A percentile compares a stretch with the other conserved stretches of the same genome.
Conservation (phyloP, 305 asterid genomes). For the Fraxinus nigra region DNA sequence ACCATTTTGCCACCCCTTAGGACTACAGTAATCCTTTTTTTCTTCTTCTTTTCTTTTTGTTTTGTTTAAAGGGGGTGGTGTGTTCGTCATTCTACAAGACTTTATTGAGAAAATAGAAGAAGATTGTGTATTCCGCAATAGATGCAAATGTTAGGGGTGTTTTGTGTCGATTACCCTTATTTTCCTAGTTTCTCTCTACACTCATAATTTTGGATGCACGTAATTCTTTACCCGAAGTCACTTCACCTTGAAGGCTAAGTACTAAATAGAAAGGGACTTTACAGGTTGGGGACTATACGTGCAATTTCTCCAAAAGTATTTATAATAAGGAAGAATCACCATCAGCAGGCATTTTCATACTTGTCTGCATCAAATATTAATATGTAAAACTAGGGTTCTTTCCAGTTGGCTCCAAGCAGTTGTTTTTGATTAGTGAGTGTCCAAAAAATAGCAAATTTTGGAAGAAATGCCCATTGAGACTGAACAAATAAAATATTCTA, state of each 20-base stretch:
- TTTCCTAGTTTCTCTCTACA: too few relatives aligned
- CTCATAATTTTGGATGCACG: too few relatives aligned
- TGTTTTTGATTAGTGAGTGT: conserved; percentile 19
- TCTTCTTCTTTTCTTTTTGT: too few relatives aligned
- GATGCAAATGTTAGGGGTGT: too few relatives aligned
- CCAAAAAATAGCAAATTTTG: conserved; percentile 31
- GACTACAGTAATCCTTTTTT: too few relatives aligned
- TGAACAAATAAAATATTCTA: conserved; percentile 29
- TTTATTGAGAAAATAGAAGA: too few relatives aligned
- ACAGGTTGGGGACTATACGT: neutral
- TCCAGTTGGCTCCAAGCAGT: conserved; percentile 33
- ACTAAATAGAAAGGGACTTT: neutral
- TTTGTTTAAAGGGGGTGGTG: too few relatives aligned
- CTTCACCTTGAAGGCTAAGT: neutral
- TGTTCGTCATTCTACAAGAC: too few relatives aligned
- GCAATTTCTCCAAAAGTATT: neutral
- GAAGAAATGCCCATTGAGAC: conserved; percentile 30
- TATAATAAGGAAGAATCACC: conserved; percentile 9
- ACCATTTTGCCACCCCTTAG: too few relatives aligned
- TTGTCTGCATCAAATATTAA: conserved; percentile 38
- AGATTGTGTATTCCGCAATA: too few relatives aligned
- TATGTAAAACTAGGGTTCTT: conserved; percentile 19
- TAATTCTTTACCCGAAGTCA: too few relatives aligned
- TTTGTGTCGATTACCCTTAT: too few relatives aligned
- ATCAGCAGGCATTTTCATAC: conserved; percentile 36